Base-by-base conservation (phyloP, 2,329 filamentous ascomycete species). In the Clonostachys sp. region DNA sequence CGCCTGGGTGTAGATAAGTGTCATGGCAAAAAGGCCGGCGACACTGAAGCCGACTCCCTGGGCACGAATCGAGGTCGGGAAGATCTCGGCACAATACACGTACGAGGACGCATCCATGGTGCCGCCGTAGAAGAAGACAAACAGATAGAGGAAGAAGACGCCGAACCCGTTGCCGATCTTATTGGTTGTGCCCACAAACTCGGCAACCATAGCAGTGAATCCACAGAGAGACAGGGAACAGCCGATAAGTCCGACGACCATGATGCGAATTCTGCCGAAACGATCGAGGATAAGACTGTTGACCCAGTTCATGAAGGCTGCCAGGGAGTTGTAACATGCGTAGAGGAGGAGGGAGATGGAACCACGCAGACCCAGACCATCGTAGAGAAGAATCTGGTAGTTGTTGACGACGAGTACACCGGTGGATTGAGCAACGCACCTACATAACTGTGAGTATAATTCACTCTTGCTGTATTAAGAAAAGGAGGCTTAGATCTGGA, bases 71-170 rank as follows among this genome's bases (percentile, higher is more conserved):
- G 45, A 44, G 12, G 49, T 53, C 2, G 49, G 51, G 45, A 50
- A 53, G 45, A 53, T 53, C 40, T 53, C 49, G 8, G 47, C 42
- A 24, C 47, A 50, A 36, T 53, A 53, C 30, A 53, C 51, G 43
- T 53, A 53, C 2, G 41, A 42, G 4, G 46, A 47, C 10, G 51
- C 51, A 43, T 51, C 51, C 5, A 53, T 42, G 4, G n/a, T 36
- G 8, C 47, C 45, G 1, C 44, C 47, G 33, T 49, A 38, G 35
- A 38, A 38, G 12, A 38, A 12, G 12, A 16, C 35, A 16, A 38
- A 38, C 12, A 38, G 35, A 16, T 13, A 38, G 35, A 38, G 35
- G n/a, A 12, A 38, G 35, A 38, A 16, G 4, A 38, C n/a, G 3
- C 12, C 35, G 5, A 38, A 38, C 3, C 12, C 35, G n/a, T 38